Evolutionary conservation across 805 yeast species (phyloP), one percentile per base, ranked within the genome.

Genomic region (Ogataea henricii): DNA sequence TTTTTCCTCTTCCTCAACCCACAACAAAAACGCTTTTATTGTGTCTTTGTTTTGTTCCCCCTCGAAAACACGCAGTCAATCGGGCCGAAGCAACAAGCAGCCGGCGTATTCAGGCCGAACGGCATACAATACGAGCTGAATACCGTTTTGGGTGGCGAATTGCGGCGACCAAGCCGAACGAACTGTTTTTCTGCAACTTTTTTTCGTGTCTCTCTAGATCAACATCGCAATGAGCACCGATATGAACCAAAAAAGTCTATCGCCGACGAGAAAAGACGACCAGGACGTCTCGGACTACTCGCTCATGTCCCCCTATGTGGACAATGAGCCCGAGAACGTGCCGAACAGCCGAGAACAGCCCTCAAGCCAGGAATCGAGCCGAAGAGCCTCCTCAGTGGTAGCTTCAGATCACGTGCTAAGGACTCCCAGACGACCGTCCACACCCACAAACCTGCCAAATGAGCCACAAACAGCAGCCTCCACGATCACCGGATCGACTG

Each of bases 221-320:
- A 30, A 30, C 34, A n/a, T 5, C 34, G 9, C 10, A 14, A 30
- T 30, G 18, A 14, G 9, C 18, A 13, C 34, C 18, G 9, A 30
- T 30, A 45, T 50, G 49, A 42, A 27, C 30, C 34, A 45, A 6
- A 37, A 36, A 14, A 25, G 23, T 18, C 35, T 44, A 13, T 51
- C 55, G 17, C 55, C 55, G 7, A 45, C 52, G 10, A 48, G 43
- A 25, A 20, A 39, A 26, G 52, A 53, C 18, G 49, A 49, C 20
- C 38, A 40, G 23, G 40, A 43, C 44, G 12, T 39, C 18, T 46
- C 55, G 21, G 57, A 54, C 30, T 41, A 52, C 43, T 40, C 57
- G 40, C 47, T 51, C 10, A 39, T 50, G 9, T 51, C 52, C 4
- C 54, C 57, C 5, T 38, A 46, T 6, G 46, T 30, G 4, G 47